Base-by-base conservation (phyloP, 1,284 basidiomycete species). In the Sutorius eximius region DNA sequence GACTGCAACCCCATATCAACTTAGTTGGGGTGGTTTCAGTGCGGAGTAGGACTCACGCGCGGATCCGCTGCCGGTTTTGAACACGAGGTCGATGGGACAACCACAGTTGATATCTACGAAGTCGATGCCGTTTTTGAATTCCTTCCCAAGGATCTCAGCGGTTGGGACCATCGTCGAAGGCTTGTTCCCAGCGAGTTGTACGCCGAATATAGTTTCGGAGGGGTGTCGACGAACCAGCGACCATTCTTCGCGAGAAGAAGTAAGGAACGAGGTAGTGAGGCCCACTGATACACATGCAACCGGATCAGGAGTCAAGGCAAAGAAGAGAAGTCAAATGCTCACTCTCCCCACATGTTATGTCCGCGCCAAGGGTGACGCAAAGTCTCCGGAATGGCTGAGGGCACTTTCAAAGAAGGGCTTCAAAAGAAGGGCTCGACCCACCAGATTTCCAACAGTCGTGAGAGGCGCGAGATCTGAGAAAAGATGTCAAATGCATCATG, bases 81-180 rank as follows among this genome's bases (percentile, higher is more conserved):
- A 98, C 2, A 99, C 91, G 45, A 99, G 77, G 72, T 99, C 96
- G 61, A 98, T 98, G 3, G 96, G 96, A 72, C 96, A 98, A 5
- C 96, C 96, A 71, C 93, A 93, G 70, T 99, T 99, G 62, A 98
- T 75, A 65, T 99, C 96, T 12, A 96, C 91, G 67, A 96, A 97
- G 68, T 97, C 93, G 29, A 96, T 73, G 22, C 83, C 81, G 11
- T 77, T 75, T 0, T 72, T 71, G 18, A 79, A 84, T 65, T 94
- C 89, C 56, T 81, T 83, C 1, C 81, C 85, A 20, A 98, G 79
- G 9, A 90, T 79, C 70, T 99, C 96, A 0, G 95, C 93, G 0
- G 88, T 85, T 0, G 93, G 86, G 0, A 95, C 87, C 36, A 96
- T 78, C 3, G 83, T 81, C 1, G 81, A 73, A 2, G 93, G 88